Evolutionary conservation across 805 yeast genomes (phyloP), one percentile per base, ranked within the genome.

Genomic region (Candida namnaoensis): DNA sequence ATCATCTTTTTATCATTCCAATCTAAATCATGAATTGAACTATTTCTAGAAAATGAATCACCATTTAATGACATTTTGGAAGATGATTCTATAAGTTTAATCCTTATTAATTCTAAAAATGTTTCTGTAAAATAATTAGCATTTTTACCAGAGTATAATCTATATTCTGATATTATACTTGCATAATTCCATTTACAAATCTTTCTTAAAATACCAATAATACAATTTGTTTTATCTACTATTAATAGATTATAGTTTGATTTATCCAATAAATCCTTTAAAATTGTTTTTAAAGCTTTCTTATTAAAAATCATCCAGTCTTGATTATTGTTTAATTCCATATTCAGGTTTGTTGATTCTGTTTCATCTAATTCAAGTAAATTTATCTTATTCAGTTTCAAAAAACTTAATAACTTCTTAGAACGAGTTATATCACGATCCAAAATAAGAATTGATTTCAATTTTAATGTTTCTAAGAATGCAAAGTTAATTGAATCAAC

Each of bases 181-280:
- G 90, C 78, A 56, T 83, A 82, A 51, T 80, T 82, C 98, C 97
- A 91, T 61, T 83, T 83, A 60, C 87, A 93, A 34, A 90, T 68
- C 56, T 82, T 80, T 40, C 99, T 68, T 32, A 93, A 62, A 3
- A 90, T 68, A 0, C 97, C 96, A 10, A 88, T 76, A 15, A 90
- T 70, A 11, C 93, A 77, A 44, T 83, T 81, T 7, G 90, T 80
- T 34, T 83, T 75, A 56, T 93, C 98, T 23, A 93, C 78, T 12
- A 91, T 59, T 37, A 91, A 64, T 5, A 85, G 58, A 40, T 88
- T 88, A 52, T 82, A 80, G 48, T 81, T 66, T 25, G 72, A 65
- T 30, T 54, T 61, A 55, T 91, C 79, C 35, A 91, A 64, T 7
- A 87, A 54, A 14, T 80, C 64, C 43, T 79, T 79, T 44, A 93